These are phyloP conservation scores for Geopyxis carbonaria DNA, from an alignment of 495 filamentous ascomycete genomes.

Conservation along the genomic window DNA sequence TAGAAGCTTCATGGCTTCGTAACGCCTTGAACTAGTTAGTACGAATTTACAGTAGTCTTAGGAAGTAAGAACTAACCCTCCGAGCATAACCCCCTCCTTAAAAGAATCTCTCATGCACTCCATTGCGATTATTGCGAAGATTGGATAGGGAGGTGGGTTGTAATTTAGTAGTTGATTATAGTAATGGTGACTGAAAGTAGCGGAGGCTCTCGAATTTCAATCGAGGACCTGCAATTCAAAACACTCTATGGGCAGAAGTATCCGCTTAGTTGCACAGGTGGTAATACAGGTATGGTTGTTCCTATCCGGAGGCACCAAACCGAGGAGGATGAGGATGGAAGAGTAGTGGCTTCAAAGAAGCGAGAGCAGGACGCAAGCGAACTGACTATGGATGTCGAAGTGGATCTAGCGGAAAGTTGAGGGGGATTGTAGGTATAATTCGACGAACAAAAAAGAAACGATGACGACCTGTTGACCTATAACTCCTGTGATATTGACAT, in stretches of 20 bases:
- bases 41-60: slow-evolving; percentile 6
- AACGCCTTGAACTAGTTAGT: slow-evolving; percentile 36
- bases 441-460: slow-evolving; percentile 5
- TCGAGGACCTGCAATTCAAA: slow-evolving; percentile 22
- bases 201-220: slow-evolving; percentile 16
- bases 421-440: slow-evolving; percentile 5
- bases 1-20: slow-evolving; percentile 76
- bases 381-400: slow-evolving; percentile 12
- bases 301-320: slow-evolving; percentile 26
- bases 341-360: slow-evolving; percentile 3
- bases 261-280: slow-evolving; percentile 9
- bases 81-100: slow-evolving; percentile 52
- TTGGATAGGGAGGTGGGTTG: slow-evolving; percentile 13
- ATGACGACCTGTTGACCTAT: slow-evolving; percentile 9
- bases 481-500: slow-evolving; percentile 11
- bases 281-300: slow-evolving; percentile 23
- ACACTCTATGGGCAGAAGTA: slow-evolving; percentile 16
- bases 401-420: slow-evolving; percentile 3
- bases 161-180: slow-evolving; percentile 20
- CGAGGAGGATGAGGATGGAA: background rate
- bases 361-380: slow-evolving; percentile 10
- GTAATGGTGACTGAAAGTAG: slow-evolving; percentile 11
- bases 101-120: slow-evolving; percentile 65
- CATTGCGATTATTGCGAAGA: slow-evolving; percentile 36
- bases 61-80: too few species aligned